A percentile compares a stretch with the other conserved stretches of the same genome.
Conservation (phyloP, 768 basidiomycete genomes). For the Imleria badia region DNA sequence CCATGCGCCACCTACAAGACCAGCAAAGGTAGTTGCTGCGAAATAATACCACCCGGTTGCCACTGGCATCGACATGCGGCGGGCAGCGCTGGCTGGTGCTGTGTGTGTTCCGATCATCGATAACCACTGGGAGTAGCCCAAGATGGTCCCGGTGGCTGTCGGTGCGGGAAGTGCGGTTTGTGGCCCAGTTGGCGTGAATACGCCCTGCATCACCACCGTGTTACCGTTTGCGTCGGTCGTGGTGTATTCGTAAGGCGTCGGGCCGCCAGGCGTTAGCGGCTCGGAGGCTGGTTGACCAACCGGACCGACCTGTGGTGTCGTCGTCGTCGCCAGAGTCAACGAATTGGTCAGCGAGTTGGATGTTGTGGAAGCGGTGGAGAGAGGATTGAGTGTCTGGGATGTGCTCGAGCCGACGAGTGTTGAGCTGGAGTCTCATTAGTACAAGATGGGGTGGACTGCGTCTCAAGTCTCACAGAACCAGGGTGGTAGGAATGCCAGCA, state of each 20-base stretch:
- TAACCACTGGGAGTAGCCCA: slow-evolving; percentile 31
- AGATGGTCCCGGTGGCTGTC: slow-evolving; percentile 28
- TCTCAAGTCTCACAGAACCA: slow-evolving; percentile 39
- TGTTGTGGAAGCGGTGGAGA: slow-evolving; percentile 13
- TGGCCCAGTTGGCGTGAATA: slow-evolving; percentile 36
- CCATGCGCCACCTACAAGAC: slow-evolving; percentile 34
- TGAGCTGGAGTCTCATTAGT: slow-evolving; percentile 10
- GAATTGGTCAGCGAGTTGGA: slow-evolving; percentile 21
- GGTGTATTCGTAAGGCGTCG: slow-evolving; percentile 51
- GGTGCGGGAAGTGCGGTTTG: slow-evolving; percentile 23
- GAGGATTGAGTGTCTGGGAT: not conserved
- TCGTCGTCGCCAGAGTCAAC: slow-evolving; percentile 20
- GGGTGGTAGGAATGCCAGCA: slow-evolving; percentile 41
- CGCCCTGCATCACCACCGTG: slow-evolving; percentile 17
- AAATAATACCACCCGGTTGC: slow-evolving; percentile 30
- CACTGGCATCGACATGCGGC: slow-evolving; percentile 17
- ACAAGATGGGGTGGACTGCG: not conserved
- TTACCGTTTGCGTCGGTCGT: slow-evolving; percentile 39
- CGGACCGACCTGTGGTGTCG: slow-evolving; percentile 29
- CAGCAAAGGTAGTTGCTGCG: slow-evolving; percentile 20
- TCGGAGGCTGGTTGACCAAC: slow-evolving; percentile 53
- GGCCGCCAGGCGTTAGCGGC: slow-evolving; percentile 41
- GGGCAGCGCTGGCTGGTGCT: slow-evolving; percentile 24
- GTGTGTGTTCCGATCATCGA: slow-evolving; percentile 33
- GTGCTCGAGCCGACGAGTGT: slow-evolving; percentile 14